phyloP scores from a whole-genome alignment of 2,329 filamentous ascomycete species.

The Ophiostoma triangulosporum region DNA sequence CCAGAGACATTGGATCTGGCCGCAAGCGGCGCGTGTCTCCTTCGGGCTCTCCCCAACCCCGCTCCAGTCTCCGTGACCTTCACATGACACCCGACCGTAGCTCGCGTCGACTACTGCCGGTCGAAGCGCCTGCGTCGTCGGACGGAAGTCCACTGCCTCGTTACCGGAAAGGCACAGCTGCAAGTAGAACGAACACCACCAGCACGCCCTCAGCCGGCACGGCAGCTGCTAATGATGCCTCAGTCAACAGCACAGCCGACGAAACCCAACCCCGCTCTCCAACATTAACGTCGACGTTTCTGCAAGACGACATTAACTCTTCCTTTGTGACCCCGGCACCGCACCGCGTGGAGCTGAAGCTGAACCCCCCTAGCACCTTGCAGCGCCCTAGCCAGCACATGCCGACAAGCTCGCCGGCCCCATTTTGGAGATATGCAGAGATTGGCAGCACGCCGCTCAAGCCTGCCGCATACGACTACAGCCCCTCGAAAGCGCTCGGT shows the following conservation, averaged over 20 bases:
- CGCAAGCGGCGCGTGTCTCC: conserved; percentile 45
- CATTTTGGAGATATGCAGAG: conserved; percentile 80
- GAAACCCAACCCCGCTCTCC: conserved; percentile 40
- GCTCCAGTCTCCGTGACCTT: conserved; percentile 33
- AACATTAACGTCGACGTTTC: conserved; percentile 46
- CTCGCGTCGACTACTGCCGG: conserved; percentile 27
- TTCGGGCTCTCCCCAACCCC: conserved; percentile 40
- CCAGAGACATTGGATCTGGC: conserved; percentile 35
- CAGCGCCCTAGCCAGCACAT: conserved; percentile 75
- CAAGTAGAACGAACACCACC: conserved; percentile 7
- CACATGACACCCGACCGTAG: conserved; percentile 47
- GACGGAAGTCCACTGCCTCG: conserved; percentile 51
- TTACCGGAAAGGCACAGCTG: conserved; percentile 30
- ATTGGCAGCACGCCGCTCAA: conserved; percentile 58
- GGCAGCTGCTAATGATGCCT: conserved; percentile 9
- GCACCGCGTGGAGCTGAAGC: conserved; percentile 55
- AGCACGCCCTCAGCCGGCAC: conserved; percentile 1
- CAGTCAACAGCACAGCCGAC: conserved; percentile 6
- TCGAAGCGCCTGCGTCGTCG: conserved; percentile 20
- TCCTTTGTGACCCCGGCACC: conserved; percentile 62
- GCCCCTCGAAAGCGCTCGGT: conserved; percentile 36
- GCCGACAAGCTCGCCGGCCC: conserved; percentile 72
- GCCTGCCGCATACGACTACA: conserved; percentile 38
- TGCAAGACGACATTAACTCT: conserved; percentile 46
- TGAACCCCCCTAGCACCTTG: conserved; percentile 68